Conservation (phyloP, 2,329 filamentous ascomycete genomes). For the Ampelomyces quisqualis region DNA sequence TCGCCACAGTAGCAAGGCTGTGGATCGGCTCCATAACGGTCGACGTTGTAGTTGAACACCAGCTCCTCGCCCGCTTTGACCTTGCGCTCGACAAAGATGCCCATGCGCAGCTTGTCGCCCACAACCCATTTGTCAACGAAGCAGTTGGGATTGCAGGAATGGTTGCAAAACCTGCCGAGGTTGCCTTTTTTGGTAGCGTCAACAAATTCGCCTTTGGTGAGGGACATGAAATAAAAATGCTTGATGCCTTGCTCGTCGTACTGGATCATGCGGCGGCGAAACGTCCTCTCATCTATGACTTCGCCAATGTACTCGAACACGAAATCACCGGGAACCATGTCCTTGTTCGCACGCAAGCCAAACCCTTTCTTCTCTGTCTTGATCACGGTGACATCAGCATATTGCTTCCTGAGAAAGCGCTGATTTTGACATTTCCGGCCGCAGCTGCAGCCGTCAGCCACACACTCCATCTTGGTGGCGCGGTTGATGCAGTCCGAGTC, state of each 20-base stretch:
- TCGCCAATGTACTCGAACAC: constrained; percentile 98
- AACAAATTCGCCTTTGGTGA: constrained; percentile 93
- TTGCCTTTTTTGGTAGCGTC: constrained; percentile 97
- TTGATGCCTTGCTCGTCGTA: constrained; percentile 97
- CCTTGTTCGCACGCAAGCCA: constrained; percentile 77
- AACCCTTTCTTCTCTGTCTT: constrained; percentile 98
- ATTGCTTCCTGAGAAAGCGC: constrained; percentile 86
- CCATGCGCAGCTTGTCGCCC: constrained; percentile 95
- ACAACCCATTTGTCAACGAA: constrained; percentile 99
- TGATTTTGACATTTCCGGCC: constrained; percentile 89
- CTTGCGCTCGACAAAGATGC: constrained; percentile 87
- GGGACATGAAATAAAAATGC: constrained; percentile 99
- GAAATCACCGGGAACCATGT: constrained; percentile 81
- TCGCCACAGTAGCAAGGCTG: constrained; percentile 97
- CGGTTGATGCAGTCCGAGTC: constrained; percentile 99
- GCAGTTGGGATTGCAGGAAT: constrained; percentile 98
- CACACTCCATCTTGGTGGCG: constrained; percentile 95
- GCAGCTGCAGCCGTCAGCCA: constrained; percentile 76
- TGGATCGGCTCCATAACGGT: constrained; percentile 93
- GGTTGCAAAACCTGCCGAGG: constrained; percentile 95
- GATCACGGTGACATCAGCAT: constrained; percentile 89
- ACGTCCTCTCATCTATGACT: constrained; percentile 90
- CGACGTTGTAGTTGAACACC: constrained; percentile 99
- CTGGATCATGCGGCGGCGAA: constrained; percentile 84
- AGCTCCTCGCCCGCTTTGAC: constrained; percentile 90